Base-by-base conservation (phyloP, 352 stramenopile species). In the Pythium folliculosum region DNA sequence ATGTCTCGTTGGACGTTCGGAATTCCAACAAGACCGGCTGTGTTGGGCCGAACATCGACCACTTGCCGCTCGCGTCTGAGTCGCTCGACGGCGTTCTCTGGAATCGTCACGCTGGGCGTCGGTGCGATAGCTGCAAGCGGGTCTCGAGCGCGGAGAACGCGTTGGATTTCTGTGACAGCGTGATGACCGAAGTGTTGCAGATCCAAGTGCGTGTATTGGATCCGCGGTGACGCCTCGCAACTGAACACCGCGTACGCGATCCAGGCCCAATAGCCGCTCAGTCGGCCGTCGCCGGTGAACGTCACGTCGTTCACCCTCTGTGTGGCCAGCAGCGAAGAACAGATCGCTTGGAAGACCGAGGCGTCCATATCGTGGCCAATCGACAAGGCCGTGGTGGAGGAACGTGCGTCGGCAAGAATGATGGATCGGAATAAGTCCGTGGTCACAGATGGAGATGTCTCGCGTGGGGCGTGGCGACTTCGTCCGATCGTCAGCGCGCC, bases 231-330 rank as follows among this genome's bases (percentile, higher is more conserved):
- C 2, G 23, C 44, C 16, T 40, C 56, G 56, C 19, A 8, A 23
- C 56, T 63, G 40, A 63, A 44, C 9, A 63, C 5, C 2, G 56
- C 22, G 56, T 63, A 63, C 43, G 56, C 43, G 27, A 63, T 37
- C 56, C 56, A 63, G 40, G 40, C 8, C 56, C 56, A 63, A 25
- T 63, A 63, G 43, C 54, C 2, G 5, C 5, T 10, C 3, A 44
- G 5, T 2, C 14, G 19, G 25, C 7, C 13, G 16, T 27, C 21
- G 2, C 21, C n/a, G 13, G 14, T 44, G 14, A 53, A 32, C 12
- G 23, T 35, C 17, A 63, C 30, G 19, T 54, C 56, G 44, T 52
- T 48, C 5, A 63, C 17, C 9, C 9, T 38, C 5, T 40, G 22
- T 10, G 25, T 54, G 23, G 16, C n/a, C 43, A 25, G 38, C 10